A percentile compares a stretch with the other conserved stretches of the same genome.
These are phyloP conservation scores for Penicillium herquei DNA, from an alignment of 495 filamentous ascomycete genomes.

Conservation along the genomic window DNA sequence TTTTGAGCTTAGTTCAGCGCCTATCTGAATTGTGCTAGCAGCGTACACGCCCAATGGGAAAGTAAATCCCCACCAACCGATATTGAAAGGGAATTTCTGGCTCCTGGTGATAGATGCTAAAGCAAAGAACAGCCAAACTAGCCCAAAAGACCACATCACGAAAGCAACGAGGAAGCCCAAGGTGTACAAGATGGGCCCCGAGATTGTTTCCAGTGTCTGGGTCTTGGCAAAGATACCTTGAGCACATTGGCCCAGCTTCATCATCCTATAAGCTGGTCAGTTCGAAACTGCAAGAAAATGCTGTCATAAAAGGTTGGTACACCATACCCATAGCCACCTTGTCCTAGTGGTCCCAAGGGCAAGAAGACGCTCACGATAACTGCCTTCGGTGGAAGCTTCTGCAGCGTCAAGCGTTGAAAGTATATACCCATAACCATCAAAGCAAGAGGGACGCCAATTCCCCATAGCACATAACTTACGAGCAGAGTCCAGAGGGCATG, in stretches of 20 bases:
- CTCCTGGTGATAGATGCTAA: slow-evolving; percentile 29
- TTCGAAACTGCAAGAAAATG: neutral
- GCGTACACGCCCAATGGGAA: slow-evolving; percentile 62
- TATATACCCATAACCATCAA: slow-evolving; percentile 58
- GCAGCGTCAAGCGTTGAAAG: slow-evolving; percentile 56
- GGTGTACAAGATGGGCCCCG: slow-evolving; percentile 54
- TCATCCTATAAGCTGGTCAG: slow-evolving; percentile 28
- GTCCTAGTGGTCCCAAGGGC: slow-evolving; percentile 59
- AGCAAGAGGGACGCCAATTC: slow-evolving; percentile 55
- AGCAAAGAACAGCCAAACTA: slow-evolving; percentile 65
- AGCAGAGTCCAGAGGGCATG: slow-evolving; percentile 57
- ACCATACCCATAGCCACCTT: slow-evolving; percentile 51
- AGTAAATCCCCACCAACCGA: slow-evolving; percentile 68
- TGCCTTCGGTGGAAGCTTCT: slow-evolving; percentile 56
- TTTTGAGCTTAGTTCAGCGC: slow-evolving; percentile 45
- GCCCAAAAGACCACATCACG: slow-evolving; percentile 59
- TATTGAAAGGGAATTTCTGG: slow-evolving; percentile 59
- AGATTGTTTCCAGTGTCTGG: slow-evolving; percentile 35
- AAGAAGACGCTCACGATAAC: slow-evolving; percentile 62
- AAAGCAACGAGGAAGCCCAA: slow-evolving; percentile 51
- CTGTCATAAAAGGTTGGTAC: neutral
- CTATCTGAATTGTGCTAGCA: slow-evolving; percentile 46
- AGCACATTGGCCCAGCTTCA: slow-evolving; percentile 55
- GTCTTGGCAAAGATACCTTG: slow-evolving; percentile 50
- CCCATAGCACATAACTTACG: slow-evolving; percentile 58